Base-by-base conservation (phyloP, 805 yeast genomes). In the Wickerhamiella kazuoi region DNA sequence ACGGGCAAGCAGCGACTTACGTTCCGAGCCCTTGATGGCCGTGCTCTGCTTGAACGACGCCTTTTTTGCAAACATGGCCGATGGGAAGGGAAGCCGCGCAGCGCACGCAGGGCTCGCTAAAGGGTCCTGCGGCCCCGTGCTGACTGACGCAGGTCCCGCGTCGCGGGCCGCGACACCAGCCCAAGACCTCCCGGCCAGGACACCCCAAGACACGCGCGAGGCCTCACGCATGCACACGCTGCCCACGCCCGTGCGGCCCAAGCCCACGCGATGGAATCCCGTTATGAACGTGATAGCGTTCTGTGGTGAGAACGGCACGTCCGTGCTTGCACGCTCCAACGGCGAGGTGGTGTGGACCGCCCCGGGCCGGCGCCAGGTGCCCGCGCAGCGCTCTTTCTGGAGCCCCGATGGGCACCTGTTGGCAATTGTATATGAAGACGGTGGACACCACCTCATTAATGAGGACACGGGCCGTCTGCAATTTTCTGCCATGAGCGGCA, bases 21-120 rank as follows among this genome's bases (percentile, higher is more conserved):
- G 63, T 46, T 83, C 96, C 0, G 94, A 79, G 13, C 81, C 71
- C 57, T 83, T 84, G 43, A 90, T 64, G 49, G 82, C 81, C 17
- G 93, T 70, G 38, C 74, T 63, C 3, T 93, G 75, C 59, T 84
- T 86, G 41, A 77, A 63, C 16, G 39, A 29, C 13, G 52, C 52
- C 21, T 48, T 50, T 36, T 50, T 51, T 13, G 51, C 44, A 38
- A 51, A 51, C 55, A 51, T 51, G 9, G 18, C 20, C 5, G 18
- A 4, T 16, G 19, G 16, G 9, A 5, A 31, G 11, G 26, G 26
- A 23, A n/a, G n/a, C n/a, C n/a, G n/a, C n/a, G n/a, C n/a, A n/a
- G n/a, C n/a, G n/a, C n/a, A n/a, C n/a, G n/a, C n/a, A n/a, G n/a
- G n/a, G n/a, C n/a, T n/a, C n/a, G n/a, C n/a, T n/a, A n/a, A n/a